Percentiles rank a stretch among this genome's conserved stretches.
Conservation (phyloP, 2,329 filamentous ascomycete genomes). For the Aspergillus piperis region DNA sequence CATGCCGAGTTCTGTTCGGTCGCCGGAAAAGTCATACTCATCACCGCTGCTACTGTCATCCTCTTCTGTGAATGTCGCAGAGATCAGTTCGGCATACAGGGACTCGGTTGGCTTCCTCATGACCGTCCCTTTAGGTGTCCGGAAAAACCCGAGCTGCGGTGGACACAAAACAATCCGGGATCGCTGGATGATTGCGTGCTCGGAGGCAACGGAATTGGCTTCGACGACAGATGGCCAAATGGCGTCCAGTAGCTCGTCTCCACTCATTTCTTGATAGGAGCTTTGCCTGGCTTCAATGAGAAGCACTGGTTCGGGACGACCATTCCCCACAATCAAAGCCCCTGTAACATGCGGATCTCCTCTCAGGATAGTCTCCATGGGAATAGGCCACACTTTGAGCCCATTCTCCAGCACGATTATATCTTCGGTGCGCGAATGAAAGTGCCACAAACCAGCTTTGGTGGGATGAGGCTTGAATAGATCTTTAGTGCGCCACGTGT, state of each 20-base stretch:
- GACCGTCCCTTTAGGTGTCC: background rate
- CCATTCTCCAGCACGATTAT: background rate
- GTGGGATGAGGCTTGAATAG: background rate
- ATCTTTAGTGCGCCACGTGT: background rate
- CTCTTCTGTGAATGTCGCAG: background rate
- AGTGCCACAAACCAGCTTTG: background rate
- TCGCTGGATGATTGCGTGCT: background rate
- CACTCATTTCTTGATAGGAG: background rate
- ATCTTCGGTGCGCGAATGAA: slow-evolving; percentile 1
- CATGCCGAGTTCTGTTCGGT: background rate
- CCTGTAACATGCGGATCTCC: background rate
- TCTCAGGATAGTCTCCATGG: background rate
- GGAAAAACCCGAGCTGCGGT: background rate
- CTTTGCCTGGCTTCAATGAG: background rate
- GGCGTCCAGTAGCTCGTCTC: background rate
- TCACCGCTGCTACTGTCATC: background rate
- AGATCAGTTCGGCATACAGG: background rate
- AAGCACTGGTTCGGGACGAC: background rate
- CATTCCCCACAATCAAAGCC: background rate
- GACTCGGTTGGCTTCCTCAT: slow-evolving; percentile 1
- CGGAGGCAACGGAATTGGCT: background rate
- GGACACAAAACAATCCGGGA: background rate
- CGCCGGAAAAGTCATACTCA: background rate
- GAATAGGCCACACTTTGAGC: background rate
- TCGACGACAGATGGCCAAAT: background rate